Conservation (phyloP, 2,329 filamentous ascomycete genomes). For the Sporothrix inflata region DNA sequence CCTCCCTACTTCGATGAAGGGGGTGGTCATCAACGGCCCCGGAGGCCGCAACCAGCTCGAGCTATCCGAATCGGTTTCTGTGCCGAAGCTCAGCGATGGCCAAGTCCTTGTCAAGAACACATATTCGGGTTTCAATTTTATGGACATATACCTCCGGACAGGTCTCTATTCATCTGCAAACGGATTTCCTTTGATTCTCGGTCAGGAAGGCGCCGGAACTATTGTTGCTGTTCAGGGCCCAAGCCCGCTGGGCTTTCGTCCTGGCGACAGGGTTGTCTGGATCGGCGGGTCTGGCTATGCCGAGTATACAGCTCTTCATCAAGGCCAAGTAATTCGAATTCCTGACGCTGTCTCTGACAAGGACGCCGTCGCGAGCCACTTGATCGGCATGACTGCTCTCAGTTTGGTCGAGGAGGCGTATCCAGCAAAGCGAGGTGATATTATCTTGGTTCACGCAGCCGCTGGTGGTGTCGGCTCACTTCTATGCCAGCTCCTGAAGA, state of each 20-base stretch:
- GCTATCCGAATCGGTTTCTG: neutral
- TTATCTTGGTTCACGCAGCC: neutral
- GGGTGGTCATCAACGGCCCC: neutral
- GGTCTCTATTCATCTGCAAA: neutral
- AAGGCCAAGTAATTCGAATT: constrained; percentile 3
- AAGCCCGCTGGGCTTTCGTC: neutral
- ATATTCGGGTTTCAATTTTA: neutral
- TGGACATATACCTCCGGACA: constrained; percentile 3
- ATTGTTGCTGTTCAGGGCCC: constrained; percentile 3
- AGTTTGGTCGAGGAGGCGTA: constrained; percentile 3
- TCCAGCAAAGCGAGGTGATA: constrained; percentile 1
- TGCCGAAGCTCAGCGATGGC: constrained; percentile 1
- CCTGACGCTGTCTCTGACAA: neutral
- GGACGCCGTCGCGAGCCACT: neutral
- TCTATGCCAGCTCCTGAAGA: constrained; percentile 3
- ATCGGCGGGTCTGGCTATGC: constrained; percentile 1
- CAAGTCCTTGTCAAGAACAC: neutral
- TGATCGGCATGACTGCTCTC: neutral
- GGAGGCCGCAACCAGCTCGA: neutral
- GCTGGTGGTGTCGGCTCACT: neutral
- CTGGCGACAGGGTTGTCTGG: neutral
- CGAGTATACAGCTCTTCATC: constrained; percentile 4
- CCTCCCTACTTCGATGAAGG: neutral
- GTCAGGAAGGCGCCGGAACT: neutral
- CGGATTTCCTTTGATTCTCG: constrained; percentile 4